These are phyloP conservation scores for Lichtheimia ornata DNA, from an alignment of 371 early-diverging fungal genomes.

Conservation along the genomic window DNA sequence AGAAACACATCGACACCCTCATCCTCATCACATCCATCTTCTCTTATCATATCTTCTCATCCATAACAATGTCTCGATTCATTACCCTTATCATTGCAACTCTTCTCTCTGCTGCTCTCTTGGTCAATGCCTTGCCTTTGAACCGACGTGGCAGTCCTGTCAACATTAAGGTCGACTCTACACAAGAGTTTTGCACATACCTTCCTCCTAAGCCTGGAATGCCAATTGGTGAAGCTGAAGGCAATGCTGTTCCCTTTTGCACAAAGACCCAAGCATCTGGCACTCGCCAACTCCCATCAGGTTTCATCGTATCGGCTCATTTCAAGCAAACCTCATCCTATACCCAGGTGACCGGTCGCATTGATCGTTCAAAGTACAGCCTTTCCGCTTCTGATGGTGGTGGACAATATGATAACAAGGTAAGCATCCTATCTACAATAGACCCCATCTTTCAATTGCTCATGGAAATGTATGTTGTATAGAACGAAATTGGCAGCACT, in stretches of 20 bases:
- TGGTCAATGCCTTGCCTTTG: constrained; percentile 4
- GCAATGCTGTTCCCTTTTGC: constrained; percentile 33
- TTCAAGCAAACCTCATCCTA: constrained; percentile 30
- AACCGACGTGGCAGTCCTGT: constrained; percentile 18
- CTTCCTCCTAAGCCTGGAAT: constrained; percentile 43
- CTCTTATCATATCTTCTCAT: too few species aligned
- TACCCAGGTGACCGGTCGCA: constrained; percentile 53
- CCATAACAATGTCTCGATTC: too few species aligned
- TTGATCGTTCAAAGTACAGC: constrained; percentile 40
- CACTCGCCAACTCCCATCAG: constrained; percentile 35
- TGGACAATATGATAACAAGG: constrained; percentile 47
- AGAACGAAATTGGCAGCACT: constrained; percentile 20
- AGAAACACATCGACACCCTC: too few species aligned
- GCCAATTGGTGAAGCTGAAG: constrained; percentile 39
- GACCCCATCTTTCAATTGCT: neutral
- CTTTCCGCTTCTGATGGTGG: constrained; percentile 47
- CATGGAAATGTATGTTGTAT: neutral
- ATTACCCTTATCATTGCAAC: too few species aligned
- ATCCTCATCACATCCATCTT: too few species aligned
- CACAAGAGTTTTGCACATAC: constrained; percentile 38
- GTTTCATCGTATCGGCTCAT: constrained; percentile 50
- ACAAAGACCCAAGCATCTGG: constrained; percentile 23
- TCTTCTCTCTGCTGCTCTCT: neutral
- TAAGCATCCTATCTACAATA: neutral
- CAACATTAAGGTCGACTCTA: constrained; percentile 28